Conservation (phyloP, 805 yeast genomes). For the Tetrapisispora iriomotensis region DNA sequence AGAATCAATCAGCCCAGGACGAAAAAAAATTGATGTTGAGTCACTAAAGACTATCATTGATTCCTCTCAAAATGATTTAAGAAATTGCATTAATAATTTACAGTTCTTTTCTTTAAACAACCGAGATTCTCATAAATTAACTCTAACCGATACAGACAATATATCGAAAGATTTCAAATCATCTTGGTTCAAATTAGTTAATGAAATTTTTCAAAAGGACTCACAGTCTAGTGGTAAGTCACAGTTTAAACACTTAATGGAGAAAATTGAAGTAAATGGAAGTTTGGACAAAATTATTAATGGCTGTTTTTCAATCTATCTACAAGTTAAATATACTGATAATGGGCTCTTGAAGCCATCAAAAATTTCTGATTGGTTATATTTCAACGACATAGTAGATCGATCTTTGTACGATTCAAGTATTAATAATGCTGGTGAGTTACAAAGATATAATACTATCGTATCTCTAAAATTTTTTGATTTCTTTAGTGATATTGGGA, state of each 20-base stretch:
- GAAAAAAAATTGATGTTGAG: conserved; percentile 2
- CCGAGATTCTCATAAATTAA: conserved; percentile 4
- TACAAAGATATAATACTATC: conserved; percentile 45
- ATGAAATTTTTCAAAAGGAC: conserved; percentile 47
- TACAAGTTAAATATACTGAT: conserved; percentile 54
- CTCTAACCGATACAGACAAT: conserved; percentile 2
- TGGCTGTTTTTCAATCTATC: conserved; percentile 64
- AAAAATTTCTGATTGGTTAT: conserved; percentile 64
- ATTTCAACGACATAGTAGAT: conserved; percentile 53
- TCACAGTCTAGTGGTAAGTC: conserved; percentile 37
- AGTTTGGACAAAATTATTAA: conserved; percentile 54
- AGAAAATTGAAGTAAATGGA: conserved; percentile 37
- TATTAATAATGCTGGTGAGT: conserved; percentile 36
- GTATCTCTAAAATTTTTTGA: conserved; percentile 55
- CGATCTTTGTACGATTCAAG: conserved; percentile 18
- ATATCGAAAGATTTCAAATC: conserved; percentile 46
- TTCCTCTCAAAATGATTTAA: conserved; percentile 67
- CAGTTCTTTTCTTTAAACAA: conserved; percentile 44
- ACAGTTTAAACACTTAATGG: conserved; percentile 40
- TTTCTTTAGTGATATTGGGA: conserved; percentile 52
- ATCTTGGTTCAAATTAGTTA: conserved; percentile 60
- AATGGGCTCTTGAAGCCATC: conserved; percentile 50
- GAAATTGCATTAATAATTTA: conserved; percentile 74
- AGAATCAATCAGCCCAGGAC: conserved; percentile 35
- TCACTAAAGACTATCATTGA: conserved; percentile 57